Evolutionary conservation across 306 rosid genomes (phyloP).

Genomic region (Trichosanthes truncata): DNA sequence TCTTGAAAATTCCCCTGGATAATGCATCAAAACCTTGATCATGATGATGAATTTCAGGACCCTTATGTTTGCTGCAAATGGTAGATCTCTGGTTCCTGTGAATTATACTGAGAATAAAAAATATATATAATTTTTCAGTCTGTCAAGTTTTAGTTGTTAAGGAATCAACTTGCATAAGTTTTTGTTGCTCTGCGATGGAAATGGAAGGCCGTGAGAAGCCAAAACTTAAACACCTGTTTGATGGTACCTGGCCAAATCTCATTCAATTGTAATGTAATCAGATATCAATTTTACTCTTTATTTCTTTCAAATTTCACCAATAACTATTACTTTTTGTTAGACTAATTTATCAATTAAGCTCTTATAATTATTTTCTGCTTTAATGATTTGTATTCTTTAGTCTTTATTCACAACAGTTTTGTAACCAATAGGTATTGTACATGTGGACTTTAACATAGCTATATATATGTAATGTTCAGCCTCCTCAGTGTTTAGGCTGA

Average conservation of each 20-base stretch:
- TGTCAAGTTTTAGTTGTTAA: neutral
- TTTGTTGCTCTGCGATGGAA: neutral
- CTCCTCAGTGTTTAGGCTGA: no score
- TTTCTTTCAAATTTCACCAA: neutral
- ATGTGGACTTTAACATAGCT: no score
- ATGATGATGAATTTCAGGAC: neutral
- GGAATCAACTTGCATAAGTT: neutral
- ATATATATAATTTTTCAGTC: neutral
- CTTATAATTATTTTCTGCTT: no score
- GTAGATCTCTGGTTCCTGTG: neutral
- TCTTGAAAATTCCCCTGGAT: neutral
- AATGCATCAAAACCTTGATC: neutral
- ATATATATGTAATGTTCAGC: no score
- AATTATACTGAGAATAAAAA: neutral
- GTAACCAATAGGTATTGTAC: no score
- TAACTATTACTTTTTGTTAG: neutral
- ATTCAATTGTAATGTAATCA: neutral
- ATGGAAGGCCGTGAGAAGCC: neutral
- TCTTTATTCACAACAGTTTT: no score
- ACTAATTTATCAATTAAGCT: no score
- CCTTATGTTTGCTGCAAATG: neutral
- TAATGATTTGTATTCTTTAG: no score
- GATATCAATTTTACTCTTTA: neutral
- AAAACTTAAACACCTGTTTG: neutral
- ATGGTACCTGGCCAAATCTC: neutral